These are phyloP conservation scores for Penicillium waksmanii DNA, from an alignment of 495 filamentous ascomycete species.

Conservation along the genomic window DNA sequence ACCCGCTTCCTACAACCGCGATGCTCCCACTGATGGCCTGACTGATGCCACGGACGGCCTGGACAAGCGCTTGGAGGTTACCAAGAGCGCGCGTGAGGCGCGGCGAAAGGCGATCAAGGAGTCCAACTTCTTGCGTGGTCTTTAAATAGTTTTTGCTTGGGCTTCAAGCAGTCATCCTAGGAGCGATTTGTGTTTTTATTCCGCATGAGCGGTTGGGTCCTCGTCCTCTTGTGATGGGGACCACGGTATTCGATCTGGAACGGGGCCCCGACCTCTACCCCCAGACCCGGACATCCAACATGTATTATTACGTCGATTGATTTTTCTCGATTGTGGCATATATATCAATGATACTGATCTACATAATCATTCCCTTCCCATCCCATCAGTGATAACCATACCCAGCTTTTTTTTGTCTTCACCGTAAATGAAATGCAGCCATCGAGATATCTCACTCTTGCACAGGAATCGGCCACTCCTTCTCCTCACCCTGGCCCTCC, in stretches of 20 bases:
- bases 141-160: conserved; percentile 48
- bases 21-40: conserved; percentile 26
- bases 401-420: background rate
- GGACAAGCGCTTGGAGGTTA: conserved; percentile 47
- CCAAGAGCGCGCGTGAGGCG: conserved; percentile 67
- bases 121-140: conserved; percentile 85
- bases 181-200: conserved; percentile 9
- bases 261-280: background rate
- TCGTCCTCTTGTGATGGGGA: background rate
- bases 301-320: conserved; percentile 38
- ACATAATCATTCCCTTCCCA: background rate
- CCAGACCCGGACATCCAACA: conserved; percentile 13
- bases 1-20: conserved; percentile 47
- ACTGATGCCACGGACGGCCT: conserved; percentile 39
- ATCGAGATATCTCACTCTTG: conserved; percentile 1
- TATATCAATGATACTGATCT: conserved; percentile 30
- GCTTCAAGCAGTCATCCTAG: background rate
- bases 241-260: conserved; percentile 13
- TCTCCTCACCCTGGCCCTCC: conserved; percentile 38
- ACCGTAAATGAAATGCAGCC: background rate
- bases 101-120: conserved; percentile 85
- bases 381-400: background rate
- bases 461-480: conserved; percentile 32
- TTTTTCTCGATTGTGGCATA: conserved; percentile 34
- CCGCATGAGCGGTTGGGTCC: conserved; percentile 1